phyloP scores from a whole-genome alignment of 345 rosid genomes.

The Moricandia moricandioides region DNA sequence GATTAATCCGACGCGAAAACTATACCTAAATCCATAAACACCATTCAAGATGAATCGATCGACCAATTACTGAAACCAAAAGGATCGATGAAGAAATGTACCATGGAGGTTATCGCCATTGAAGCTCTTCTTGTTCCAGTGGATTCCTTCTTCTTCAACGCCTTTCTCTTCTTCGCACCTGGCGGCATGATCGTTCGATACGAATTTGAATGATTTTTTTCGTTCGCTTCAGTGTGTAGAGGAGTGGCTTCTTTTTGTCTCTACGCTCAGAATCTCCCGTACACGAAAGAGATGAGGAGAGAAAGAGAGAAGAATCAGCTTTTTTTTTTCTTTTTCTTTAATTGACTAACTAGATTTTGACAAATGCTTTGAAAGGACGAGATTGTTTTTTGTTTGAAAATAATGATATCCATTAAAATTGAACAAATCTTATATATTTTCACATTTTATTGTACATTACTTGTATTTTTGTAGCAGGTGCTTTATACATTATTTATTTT shows the following conservation, averaged over 20 bases:
- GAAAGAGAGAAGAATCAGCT: neutral
- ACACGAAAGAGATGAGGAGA: conserved; percentile 28
- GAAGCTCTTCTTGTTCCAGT: conserved; percentile 4
- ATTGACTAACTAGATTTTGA: neutral
- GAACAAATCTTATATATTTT: too few relatives aligned
- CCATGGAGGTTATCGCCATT: conserved; percentile 26
- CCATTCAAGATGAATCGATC: neutral
- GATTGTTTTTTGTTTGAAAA: too few relatives aligned
- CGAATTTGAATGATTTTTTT: neutral
- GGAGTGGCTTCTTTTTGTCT: conserved; percentile 28
- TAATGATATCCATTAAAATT: too few relatives aligned
- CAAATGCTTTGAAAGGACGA: too few relatives aligned
- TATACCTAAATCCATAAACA: neutral
- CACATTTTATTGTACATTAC: too few relatives aligned
- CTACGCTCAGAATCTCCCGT: conserved; percentile 28
- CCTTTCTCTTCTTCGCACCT: conserved; percentile 87
- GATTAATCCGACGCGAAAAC: too few relatives aligned
- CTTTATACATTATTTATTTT: too few relatives aligned
- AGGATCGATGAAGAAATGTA: neutral
- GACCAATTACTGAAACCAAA: neutral
- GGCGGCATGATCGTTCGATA: conserved; percentile 64
- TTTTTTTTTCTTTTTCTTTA: neutral
- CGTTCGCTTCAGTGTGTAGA: neutral
- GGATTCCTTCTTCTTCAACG: conserved; percentile 74
- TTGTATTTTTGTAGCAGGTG: too few relatives aligned